These are phyloP conservation scores for Eucalyptus guilfoylei DNA, from an alignment of 345 rosid genomes.

Conservation along the genomic window DNA sequence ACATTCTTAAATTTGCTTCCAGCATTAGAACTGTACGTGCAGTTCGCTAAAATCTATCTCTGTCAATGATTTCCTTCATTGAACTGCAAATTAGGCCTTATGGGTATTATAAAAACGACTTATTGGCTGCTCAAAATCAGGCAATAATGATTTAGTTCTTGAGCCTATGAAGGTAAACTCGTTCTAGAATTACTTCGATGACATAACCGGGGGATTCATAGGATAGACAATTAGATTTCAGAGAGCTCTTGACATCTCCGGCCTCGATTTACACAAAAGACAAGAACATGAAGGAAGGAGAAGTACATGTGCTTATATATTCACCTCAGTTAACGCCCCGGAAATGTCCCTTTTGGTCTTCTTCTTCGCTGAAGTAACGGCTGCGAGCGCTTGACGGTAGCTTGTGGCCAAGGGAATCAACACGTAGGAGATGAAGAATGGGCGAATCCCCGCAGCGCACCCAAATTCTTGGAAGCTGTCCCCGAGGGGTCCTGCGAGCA, in stretches of 20 bases:
- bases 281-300: background rate
- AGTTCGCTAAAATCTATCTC: background rate
- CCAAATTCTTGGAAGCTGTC: constrained; percentile 7
- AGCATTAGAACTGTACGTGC: background rate
- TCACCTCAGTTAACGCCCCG: constrained; percentile 30
- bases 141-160: background rate
- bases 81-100: background rate
- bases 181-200: background rate
- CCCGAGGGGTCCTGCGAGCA: constrained; percentile 20
- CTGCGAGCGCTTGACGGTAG: constrained; percentile 1
- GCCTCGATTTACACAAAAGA: background rate
- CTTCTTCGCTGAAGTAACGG: constrained; percentile 8
- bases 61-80: background rate
- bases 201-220: background rate
- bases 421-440: constrained; percentile 25
- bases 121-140: background rate
- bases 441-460: constrained; percentile 8
- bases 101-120: background rate
- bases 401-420: constrained; percentile 26
- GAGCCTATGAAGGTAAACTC: background rate
- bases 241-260: background rate
- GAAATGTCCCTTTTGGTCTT: constrained; percentile 20
- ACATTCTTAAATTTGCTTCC: background rate
- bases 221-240: background rate
- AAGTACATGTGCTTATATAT: background rate